Evolutionary conservation across 805 yeast genomes (phyloP).

Genomic region (Tetrapisispora pingtungensis): DNA sequence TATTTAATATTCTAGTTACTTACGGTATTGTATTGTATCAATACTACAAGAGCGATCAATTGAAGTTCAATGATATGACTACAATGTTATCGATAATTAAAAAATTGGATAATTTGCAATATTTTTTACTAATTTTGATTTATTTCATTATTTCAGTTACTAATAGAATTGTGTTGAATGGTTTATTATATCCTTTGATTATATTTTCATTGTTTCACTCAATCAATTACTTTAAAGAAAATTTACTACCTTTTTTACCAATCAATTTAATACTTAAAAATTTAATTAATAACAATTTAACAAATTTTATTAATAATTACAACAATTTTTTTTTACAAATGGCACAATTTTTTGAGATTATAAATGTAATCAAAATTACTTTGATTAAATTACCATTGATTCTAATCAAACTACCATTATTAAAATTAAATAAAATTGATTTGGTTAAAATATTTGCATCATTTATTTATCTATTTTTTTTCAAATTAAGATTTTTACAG

Average conservation of each 20-base stretch:
- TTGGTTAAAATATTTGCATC: conserved; percentile 32
- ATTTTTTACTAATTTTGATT: conserved; percentile 37
- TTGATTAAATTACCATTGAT: conserved; percentile 28
- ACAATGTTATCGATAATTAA: conserved; percentile 24
- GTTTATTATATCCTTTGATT: conserved; percentile 49
- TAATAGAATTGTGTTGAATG: conserved; percentile 31
- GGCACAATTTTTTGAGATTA: conserved; percentile 41
- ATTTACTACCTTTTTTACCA: conserved; percentile 44
- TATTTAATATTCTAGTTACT: conserved; percentile 46
- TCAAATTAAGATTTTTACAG: conserved; percentile 51
- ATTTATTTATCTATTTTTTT: conserved; percentile 41
- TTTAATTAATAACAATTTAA: conserved; percentile 25
- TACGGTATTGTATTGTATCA: conserved; percentile 56
- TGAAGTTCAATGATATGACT: conserved; percentile 23
- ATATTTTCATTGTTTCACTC: conserved; percentile 59
- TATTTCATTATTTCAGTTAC: conserved; percentile 37
- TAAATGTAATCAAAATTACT: conserved; percentile 34
- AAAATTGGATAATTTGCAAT: conserved; percentile 52
- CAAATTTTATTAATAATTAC: conserved; percentile 29
- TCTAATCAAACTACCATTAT: conserved; percentile 5
- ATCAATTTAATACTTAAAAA: conserved; percentile 15
- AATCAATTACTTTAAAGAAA: conserved; percentile 45
- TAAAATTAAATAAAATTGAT: conserved; percentile 19
- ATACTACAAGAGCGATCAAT: conserved; percentile 37
- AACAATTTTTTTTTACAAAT: conserved; percentile 35